Conservation (phyloP, 2,329 filamentous ascomycete genomes). For the Bimuria novae-zelandiae region DNA sequence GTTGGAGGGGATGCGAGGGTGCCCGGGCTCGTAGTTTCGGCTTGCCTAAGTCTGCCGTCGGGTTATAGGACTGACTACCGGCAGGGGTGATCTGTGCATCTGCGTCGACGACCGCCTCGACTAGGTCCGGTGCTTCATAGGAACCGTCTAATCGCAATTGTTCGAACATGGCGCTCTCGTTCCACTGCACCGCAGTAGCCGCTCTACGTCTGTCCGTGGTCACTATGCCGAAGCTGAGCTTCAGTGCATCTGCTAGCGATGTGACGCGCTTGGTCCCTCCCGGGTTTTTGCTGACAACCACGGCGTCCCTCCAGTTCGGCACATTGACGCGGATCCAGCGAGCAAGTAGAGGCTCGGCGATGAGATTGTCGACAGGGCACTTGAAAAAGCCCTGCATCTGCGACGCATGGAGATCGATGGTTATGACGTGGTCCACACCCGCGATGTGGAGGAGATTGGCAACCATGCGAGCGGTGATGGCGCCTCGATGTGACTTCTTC, state of each 20-base stretch:
- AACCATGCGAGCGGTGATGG: slow-evolving; percentile 96
- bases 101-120: slow-evolving; percentile 37
- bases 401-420: slow-evolving; percentile 86
- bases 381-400: slow-evolving; percentile 99
- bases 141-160: slow-evolving; percentile 49
- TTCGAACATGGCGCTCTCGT: slow-evolving; percentile 75
- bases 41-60: slow-evolving; percentile 33
- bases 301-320: slow-evolving; percentile 82
- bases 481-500: slow-evolving; percentile 95
- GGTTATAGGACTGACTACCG: slow-evolving; percentile 30
- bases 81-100: slow-evolving; percentile 42
- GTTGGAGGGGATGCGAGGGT: slow-evolving; percentile 34
- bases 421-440: slow-evolving; percentile 96
- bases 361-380: slow-evolving; percentile 95
- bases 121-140: slow-evolving; percentile 44
- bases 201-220: slow-evolving; percentile 70
- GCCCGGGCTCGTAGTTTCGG: slow-evolving; percentile 29
- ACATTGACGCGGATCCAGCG: slow-evolving; percentile 95
- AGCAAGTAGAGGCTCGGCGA: slow-evolving; percentile 92
- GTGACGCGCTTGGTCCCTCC: slow-evolving; percentile 97
- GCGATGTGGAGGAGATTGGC: slow-evolving; percentile 93
- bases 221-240: slow-evolving; percentile 97
- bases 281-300: slow-evolving; percentile 97
- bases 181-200: slow-evolving; percentile 61
- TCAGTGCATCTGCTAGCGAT: slow-evolving; percentile 90